Percentiles rank a stretch among this genome's conserved stretches.
Conservation (phyloP, 805 yeast species). For the Kazachstania bromeliacearum region DNA sequence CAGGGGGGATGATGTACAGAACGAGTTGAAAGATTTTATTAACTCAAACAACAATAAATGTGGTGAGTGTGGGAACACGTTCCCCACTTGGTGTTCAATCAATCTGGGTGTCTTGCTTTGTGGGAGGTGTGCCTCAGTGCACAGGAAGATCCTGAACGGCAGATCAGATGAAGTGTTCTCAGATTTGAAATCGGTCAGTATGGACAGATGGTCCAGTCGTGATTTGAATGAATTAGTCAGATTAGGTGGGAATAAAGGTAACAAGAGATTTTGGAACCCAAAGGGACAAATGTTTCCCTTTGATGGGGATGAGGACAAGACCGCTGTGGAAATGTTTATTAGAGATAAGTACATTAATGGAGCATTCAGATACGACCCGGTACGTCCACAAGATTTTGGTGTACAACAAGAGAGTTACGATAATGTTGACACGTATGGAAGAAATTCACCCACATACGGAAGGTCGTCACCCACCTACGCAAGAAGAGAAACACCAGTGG, state of each 20-base stretch:
- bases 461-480: conserved; percentile 31
- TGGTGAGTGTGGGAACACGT: conserved; percentile 64
- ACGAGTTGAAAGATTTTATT: conserved; percentile 47
- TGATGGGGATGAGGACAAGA: conserved; percentile 61
- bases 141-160: conserved; percentile 49
- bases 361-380: conserved; percentile 33
- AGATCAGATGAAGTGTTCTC: conserved; percentile 39
- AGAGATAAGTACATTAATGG: conserved; percentile 64
- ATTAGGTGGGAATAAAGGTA: conserved; percentile 54
- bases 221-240: conserved; percentile 39
- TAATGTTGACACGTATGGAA: conserved; percentile 6
- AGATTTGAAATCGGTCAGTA: conserved; percentile 58
- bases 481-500: conserved; percentile 37
- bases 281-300: conserved; percentile 59
- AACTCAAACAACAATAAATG: conserved; percentile 61
- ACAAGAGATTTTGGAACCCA: conserved; percentile 59
- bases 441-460: neutral
- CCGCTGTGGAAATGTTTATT: conserved; percentile 46
- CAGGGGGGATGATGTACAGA: conserved; percentile 3
- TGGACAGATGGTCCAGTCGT: conserved; percentile 56
- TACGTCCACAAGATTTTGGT: conserved; percentile 25
- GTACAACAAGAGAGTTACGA: neutral
- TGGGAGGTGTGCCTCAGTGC: conserved; percentile 78
- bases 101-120: conserved; percentile 63
- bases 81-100: conserved; percentile 41